phyloP scores from a whole-genome alignment of 148 eudicot species.

The Cornus suecica region DNA sequence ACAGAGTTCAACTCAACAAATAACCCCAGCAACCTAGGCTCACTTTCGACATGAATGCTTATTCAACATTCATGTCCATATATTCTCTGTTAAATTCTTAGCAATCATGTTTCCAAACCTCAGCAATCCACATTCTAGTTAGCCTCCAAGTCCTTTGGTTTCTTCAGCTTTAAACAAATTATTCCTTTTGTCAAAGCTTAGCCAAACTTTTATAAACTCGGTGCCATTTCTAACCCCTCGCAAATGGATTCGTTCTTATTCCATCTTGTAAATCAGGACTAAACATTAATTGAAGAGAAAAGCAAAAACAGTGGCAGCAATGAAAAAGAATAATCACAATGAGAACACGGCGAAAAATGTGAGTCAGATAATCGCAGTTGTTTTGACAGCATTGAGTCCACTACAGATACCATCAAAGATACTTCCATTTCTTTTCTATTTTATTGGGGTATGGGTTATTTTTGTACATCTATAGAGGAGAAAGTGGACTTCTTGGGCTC shows the following conservation, averaged over 20 bases:
- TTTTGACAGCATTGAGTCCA: no score
- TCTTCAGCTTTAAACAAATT: neutral
- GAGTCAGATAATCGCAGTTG: neutral
- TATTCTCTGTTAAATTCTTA: neutral
- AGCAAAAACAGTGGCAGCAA: neutral
- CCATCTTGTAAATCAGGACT: neutral
- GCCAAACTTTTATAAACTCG: neutral
- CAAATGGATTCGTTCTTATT: neutral
- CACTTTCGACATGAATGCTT: neutral
- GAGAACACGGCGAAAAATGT: neutral
- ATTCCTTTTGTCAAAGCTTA: neutral
- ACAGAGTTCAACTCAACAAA: neutral
- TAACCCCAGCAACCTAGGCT: neutral
- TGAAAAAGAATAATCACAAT: neutral
- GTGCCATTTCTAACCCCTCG: slow-evolving; percentile 1
- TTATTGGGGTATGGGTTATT: no score
- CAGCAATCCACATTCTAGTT: neutral
- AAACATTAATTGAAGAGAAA: no score
- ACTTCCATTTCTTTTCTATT: no score
- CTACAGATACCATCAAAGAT: no score
- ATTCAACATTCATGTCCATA: neutral
- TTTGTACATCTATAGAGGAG: no score
- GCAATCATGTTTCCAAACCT: neutral
- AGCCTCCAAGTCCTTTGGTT: neutral
- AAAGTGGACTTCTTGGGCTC: no score